A percentile compares a stretch with the other conserved stretches of the same genome.
Conservation (phyloP, 2,329 filamentous ascomycete species). For the Parastagonospora nodorum region DNA sequence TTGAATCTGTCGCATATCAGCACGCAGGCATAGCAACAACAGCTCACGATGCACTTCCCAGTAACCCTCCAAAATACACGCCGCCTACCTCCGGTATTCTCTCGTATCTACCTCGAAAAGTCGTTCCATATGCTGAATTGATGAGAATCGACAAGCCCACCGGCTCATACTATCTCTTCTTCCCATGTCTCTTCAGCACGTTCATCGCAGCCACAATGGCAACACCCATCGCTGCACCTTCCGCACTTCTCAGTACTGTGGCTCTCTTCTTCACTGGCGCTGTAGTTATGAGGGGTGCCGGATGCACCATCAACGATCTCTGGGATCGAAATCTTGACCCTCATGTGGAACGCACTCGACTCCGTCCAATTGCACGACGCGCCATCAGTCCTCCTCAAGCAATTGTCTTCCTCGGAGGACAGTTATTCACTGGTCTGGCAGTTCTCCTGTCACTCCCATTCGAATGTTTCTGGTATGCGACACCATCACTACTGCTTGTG, state of each 20-base stretch:
- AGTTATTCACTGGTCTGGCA: constrained; percentile 74
- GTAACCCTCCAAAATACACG: constrained; percentile 55
- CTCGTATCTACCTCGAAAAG: constrained; percentile 68
- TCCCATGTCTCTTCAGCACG: constrained; percentile 84
- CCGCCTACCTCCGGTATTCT: constrained; percentile 74
- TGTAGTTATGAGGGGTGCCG: constrained; percentile 83
- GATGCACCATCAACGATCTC: constrained; percentile 88
- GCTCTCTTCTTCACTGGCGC: constrained; percentile 75
- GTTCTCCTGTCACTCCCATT: constrained; percentile 77
- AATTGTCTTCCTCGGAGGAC: constrained; percentile 73
- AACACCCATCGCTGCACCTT: constrained; percentile 63
- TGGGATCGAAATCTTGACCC: constrained; percentile 89
- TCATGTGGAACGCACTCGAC: constrained; percentile 74
- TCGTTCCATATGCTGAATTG: constrained; percentile 82
- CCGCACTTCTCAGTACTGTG: constrained; percentile 67
- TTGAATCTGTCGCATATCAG: not conserved
- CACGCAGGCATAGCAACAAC: constrained; percentile 20
- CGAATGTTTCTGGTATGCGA: constrained; percentile 75
- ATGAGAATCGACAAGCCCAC: constrained; percentile 80
- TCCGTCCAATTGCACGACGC: constrained; percentile 79
- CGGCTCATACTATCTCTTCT: constrained; percentile 83
- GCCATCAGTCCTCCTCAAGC: constrained; percentile 75
- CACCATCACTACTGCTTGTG: constrained; percentile 75
- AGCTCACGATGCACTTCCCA: constrained; percentile 14
- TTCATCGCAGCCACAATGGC: constrained; percentile 76